A percentile compares a stretch with the other conserved stretches of the same genome.
These are phyloP conservation scores for Botrytis fabae DNA, from an alignment of 2,329 filamentous ascomycete species.

Conservation along the genomic window DNA sequence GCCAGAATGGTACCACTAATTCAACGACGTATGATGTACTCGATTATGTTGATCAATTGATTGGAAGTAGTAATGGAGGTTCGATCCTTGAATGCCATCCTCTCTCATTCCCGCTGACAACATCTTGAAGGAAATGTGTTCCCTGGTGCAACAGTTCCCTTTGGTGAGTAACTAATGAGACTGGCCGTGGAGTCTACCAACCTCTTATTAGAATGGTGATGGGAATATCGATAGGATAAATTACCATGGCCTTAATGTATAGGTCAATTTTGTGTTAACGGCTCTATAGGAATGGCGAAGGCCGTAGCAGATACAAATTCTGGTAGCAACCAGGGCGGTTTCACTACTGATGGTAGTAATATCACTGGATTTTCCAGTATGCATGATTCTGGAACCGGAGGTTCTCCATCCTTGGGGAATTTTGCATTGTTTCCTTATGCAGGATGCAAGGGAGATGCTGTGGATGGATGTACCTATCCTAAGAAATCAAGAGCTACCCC, in stretches of 20 bases:
- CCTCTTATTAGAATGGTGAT: background rate
- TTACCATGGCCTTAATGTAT: background rate
- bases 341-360: constrained; percentile 49
- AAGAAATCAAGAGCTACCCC: constrained; percentile 47
- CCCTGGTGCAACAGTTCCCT: constrained; percentile 55
- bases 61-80: constrained; percentile 56
- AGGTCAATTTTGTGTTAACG: constrained; percentile 11
- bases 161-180: constrained; percentile 40
- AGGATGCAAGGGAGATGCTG: constrained; percentile 58
- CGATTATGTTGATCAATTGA: constrained; percentile 51
- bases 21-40: constrained; percentile 42
- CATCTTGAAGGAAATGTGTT: constrained; percentile 50
- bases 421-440: constrained; percentile 71
- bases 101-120: background rate
- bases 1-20: constrained; percentile 28
- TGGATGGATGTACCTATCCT: constrained; percentile 63
- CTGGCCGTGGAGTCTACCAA: background rate
- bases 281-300: constrained; percentile 47
- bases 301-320: constrained; percentile 55
- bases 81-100: background rate
- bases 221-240: background rate
- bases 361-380: constrained; percentile 40
- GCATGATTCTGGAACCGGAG: constrained; percentile 50
- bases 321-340: constrained; percentile 56
- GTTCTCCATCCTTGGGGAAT: constrained; percentile 65